phyloP scores from a whole-genome alignment of 2,329 filamentous ascomycete species.

The Fusarium sp. region DNA sequence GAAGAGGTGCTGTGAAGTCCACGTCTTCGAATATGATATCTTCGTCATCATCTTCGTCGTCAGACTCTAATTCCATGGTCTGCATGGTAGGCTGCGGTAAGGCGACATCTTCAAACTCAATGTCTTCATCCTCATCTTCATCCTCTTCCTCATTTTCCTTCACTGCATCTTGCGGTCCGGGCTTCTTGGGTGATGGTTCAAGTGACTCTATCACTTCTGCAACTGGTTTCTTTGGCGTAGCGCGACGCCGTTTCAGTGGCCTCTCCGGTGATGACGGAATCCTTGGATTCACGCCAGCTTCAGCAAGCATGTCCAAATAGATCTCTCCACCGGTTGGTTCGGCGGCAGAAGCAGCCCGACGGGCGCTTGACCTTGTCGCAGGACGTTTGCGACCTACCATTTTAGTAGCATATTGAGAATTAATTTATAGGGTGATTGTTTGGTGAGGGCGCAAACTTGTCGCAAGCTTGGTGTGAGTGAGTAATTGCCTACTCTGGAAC shows the following conservation, averaged over 20 bases:
- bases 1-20: constrained; percentile 52
- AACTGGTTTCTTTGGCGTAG: constrained; percentile 28
- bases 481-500: constrained; percentile 17
- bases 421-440: background rate
- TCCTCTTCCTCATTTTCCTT: constrained; percentile 29
- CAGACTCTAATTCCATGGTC: constrained; percentile 62
- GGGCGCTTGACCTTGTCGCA: constrained; percentile 40
- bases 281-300: constrained; percentile 55
- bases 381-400: constrained; percentile 50
- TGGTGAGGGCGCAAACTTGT: constrained; percentile 10
- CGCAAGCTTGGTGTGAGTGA: constrained; percentile 31
- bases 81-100: constrained; percentile 62
- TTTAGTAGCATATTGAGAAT: constrained; percentile 12
- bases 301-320: constrained; percentile 61
- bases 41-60: constrained; percentile 58
- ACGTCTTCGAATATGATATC: constrained; percentile 62
- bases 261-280: constrained; percentile 49
- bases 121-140: constrained; percentile 56
- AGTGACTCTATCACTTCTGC: background rate
- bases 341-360: constrained; percentile 22
- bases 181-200: background rate
- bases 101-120: constrained; percentile 63
- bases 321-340: constrained; percentile 51
- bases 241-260: constrained; percentile 55
- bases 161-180: background rate